Evolutionary conservation across 2,329 filamentous ascomycete species (phyloP).

Genomic region (Scopulariopsis brevicaulis): DNA sequence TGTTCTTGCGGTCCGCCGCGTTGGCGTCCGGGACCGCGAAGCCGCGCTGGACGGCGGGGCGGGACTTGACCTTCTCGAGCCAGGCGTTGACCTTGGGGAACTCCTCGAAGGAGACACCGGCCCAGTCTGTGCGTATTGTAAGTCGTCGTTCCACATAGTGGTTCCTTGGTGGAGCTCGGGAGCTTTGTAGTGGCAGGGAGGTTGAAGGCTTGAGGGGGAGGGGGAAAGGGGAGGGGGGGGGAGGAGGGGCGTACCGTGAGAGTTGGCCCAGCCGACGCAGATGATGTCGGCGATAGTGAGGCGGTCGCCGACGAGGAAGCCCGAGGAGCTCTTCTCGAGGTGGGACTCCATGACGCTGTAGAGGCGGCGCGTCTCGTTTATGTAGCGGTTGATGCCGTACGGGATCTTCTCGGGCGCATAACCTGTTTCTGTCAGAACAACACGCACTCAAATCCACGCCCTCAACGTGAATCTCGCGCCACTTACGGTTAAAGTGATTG

Average conservation of each 20-base stretch:
- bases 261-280: slow-evolving; percentile 66
- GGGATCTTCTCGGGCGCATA: slow-evolving; percentile 76
- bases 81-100: slow-evolving; percentile 70
- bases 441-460: not conserved
- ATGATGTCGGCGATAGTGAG: slow-evolving; percentile 70
- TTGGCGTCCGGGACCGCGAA: slow-evolving; percentile 60
- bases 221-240: not conserved
- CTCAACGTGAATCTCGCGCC: too few relatives aligned
- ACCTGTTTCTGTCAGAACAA: slow-evolving; percentile 21
- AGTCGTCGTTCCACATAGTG: too few relatives aligned
- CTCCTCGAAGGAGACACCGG: slow-evolving; percentile 50
- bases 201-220: too few relatives aligned
- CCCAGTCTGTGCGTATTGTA: slow-evolving; percentile 23
- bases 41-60: slow-evolving; percentile 66
- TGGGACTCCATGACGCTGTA: slow-evolving; percentile 69
- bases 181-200: too few relatives aligned
- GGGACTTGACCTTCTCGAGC: slow-evolving; percentile 58
- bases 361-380: slow-evolving; percentile 72
- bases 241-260: slow-evolving; percentile 24
- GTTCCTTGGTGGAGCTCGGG: too few relatives aligned
- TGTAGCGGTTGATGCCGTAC: slow-evolving; percentile 74
- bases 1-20: slow-evolving; percentile 19
- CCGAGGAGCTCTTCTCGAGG: slow-evolving; percentile 42
- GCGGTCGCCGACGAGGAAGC: slow-evolving; percentile 55
- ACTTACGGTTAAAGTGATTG: slow-evolving; percentile 65